Conservation (phyloP, 192 early-diverging fungal species). For the Coemansia sp. region DNA sequence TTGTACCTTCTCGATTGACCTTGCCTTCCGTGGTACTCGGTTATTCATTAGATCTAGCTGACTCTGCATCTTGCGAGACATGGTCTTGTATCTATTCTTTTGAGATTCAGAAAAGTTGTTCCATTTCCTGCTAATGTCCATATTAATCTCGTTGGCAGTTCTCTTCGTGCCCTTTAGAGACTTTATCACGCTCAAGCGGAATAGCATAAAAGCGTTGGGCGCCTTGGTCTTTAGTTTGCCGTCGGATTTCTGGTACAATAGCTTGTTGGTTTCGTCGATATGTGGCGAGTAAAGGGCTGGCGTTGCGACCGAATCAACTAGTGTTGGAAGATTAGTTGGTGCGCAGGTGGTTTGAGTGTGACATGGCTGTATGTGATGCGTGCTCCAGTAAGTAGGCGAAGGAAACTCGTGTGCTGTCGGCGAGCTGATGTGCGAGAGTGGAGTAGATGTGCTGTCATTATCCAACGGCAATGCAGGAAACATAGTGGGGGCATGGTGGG, state of each 20-base stretch:
- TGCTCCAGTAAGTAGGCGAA: neutral
- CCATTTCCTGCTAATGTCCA: constrained; percentile 9
- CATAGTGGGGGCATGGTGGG: neutral
- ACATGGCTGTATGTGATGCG: neutral
- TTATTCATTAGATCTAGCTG: constrained; percentile 8
- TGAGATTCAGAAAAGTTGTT: neutral
- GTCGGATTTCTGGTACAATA: constrained; percentile 7
- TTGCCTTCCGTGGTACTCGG: neutral
- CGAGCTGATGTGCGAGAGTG: neutral
- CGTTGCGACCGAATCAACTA: neutral
- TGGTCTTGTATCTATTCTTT: neutral
- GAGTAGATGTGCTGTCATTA: neutral
- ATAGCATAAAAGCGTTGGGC: constrained; percentile 40
- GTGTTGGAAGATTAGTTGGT: neutral
- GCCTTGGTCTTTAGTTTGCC: constrained; percentile 15
- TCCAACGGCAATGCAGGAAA: neutral
- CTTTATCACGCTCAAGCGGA: constrained; percentile 18
- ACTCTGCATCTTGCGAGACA: constrained; percentile 12
- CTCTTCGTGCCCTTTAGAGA: constrained; percentile 14
- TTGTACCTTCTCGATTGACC: neutral
- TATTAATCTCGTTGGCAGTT: constrained; percentile 15
- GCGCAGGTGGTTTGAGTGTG: neutral
- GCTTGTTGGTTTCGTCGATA: neutral
- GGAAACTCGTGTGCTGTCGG: neutral
- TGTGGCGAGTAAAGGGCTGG: neutral